Percentiles rank a stretch among this genome's conserved stretches.
Conservation (phyloP, 768 basidiomycete genomes). For the Boletus eberwhitei region DNA sequence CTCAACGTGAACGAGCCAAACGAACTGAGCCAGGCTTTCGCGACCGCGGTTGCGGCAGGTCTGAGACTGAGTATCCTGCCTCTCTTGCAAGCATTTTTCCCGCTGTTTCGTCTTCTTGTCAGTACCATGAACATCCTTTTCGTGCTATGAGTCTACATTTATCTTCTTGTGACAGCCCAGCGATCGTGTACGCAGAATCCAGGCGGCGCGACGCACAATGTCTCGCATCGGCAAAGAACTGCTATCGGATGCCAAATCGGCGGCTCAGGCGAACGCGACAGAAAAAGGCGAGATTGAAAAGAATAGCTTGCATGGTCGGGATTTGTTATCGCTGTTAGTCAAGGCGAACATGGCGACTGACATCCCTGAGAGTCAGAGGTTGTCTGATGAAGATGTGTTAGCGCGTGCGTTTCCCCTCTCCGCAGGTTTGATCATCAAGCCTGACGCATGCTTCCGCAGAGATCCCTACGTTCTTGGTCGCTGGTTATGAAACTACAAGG, state of each 20-base stretch:
- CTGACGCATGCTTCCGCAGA: constrained; percentile 36
- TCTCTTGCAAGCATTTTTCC: too few relatives aligned
- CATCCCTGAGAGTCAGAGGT: constrained; percentile 47
- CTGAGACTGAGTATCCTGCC: too few relatives aligned
- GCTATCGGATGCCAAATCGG: constrained; percentile 46
- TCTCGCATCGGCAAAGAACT: constrained; percentile 48
- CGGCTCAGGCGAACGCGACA: constrained; percentile 22
- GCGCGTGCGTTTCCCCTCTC: constrained; percentile 37
- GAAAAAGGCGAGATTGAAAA: constrained; percentile 34
- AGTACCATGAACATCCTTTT: constrained; percentile 5
- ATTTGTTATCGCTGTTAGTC: constrained; percentile 58
- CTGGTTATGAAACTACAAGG: constrained; percentile 60
- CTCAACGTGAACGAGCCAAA: constrained; percentile 19
- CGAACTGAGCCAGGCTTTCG: too few relatives aligned
- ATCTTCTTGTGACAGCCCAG: constrained; percentile 19
- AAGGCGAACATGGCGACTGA: constrained; percentile 64
- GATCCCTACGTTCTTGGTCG: constrained; percentile 57
- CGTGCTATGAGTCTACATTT: neutral
- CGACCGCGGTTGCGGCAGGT: too few relatives aligned
- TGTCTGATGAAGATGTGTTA: constrained; percentile 63
- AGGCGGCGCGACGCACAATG: constrained; percentile 41
- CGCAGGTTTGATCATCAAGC: neutral
- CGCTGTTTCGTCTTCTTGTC: constrained; percentile 22
- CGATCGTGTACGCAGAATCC: constrained; percentile 11
- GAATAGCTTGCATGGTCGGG: constrained; percentile 39